Evolutionary conservation across 768 basidiomycete species (phyloP), one percentile per base, ranked within the genome.

Genomic region (Rhodotorula diobovata): DNA sequence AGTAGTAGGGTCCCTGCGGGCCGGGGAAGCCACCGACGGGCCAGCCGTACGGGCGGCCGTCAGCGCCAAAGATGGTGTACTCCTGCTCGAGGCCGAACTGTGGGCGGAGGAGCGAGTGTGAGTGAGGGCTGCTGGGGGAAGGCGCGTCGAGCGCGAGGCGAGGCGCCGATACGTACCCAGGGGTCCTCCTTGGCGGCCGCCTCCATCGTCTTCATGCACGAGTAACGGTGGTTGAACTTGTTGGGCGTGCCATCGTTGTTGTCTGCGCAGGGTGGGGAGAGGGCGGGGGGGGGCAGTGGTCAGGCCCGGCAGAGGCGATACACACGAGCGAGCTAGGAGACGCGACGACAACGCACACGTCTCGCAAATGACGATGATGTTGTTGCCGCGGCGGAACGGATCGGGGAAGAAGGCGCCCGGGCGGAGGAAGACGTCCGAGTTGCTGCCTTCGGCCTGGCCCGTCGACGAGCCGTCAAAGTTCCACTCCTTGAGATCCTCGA

Each of bases 1-100:
- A 99, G 84, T 99, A 99, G 83, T 99, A 97, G 61, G 96, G 96
- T 72, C 96, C 96, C 82, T 99, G 96, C 72, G 96, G 94, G 79
- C 90, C 96, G 73, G 96, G 96, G 89, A 97, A 99, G 83, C 96
- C 96, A 78, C 93, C 93, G 83, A 93, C 93, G 79, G 96, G 96
- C 96, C 96, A 98, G 66, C 92, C 93, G 82, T 84, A 90, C 57
- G 95, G 95, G 72, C 85, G 84, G 76, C 89, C 93, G 81, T 98
- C 96, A 75, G 84, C 85, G 80, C 93, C 93, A 78, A 99, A 90
- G 76, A 99, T 89, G 77, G 95, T 98, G 85, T 97, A 99, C 81
- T 98, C 96, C 82, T 99, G 96, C 82, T 98, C 95, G 73, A 98
- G 84, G 83, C 95, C 95, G 71, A 76, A 76, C 68, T 72, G 65